phyloP scores from a whole-genome alignment of 2,329 filamentous ascomycete species.

The Sclerotinia subarctica region DNA sequence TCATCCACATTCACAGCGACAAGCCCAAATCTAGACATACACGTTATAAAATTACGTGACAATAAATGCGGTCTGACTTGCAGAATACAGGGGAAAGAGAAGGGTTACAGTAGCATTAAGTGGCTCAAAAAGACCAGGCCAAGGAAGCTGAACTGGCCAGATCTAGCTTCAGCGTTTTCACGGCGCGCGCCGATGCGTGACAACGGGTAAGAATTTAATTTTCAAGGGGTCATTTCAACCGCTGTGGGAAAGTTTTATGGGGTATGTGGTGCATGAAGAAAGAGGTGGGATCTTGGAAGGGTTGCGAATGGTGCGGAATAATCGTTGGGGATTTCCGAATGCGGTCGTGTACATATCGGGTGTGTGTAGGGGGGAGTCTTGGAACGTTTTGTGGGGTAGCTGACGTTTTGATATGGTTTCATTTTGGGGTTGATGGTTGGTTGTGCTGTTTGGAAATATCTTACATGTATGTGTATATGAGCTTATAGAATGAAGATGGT shows the following conservation, averaged over 20 bases:
- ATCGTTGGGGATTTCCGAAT: neutral
- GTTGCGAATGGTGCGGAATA: neutral
- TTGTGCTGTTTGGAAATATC: neutral
- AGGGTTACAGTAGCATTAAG: neutral
- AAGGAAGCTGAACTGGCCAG: neutral
- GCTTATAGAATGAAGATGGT: neutral
- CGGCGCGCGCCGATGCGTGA: neutral
- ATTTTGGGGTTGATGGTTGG: neutral
- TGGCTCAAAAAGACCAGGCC: neutral
- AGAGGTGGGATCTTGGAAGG: neutral
- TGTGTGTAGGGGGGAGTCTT: neutral
- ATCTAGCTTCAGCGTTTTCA: slow-evolving; percentile 2
- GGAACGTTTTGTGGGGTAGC: neutral
- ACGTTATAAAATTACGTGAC: neutral
- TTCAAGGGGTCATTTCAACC: neutral
- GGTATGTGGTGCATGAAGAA: neutral
- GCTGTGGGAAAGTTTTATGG: neutral
- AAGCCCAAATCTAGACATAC: neutral
- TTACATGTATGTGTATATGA: neutral
- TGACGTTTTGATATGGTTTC: neutral
- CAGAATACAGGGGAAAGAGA: neutral
- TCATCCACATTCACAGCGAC: neutral
- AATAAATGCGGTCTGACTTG: neutral
- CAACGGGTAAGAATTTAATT: neutral
- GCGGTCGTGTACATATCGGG: neutral